Evolutionary conservation across 2,329 filamentous ascomycete species (phyloP).

Genomic region (Colletotrichum gigasporum): DNA sequence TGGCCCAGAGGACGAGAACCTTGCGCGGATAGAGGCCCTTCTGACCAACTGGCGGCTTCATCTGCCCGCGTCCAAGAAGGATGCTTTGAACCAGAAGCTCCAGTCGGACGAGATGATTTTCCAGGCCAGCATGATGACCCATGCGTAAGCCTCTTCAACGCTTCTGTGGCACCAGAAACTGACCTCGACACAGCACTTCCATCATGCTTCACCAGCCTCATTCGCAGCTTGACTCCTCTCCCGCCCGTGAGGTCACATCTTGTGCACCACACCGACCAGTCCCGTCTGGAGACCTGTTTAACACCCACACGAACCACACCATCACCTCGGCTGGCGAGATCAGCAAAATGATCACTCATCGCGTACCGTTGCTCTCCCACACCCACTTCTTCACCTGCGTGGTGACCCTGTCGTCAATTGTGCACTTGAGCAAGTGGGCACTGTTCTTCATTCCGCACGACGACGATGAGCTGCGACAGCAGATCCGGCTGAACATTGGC

Average conservation of each 20-base stretch:
- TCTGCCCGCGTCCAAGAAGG: conserved; percentile 76
- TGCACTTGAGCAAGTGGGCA: conserved; percentile 83
- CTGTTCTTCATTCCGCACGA: conserved; percentile 68
- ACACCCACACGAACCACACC: conserved; percentile 80
- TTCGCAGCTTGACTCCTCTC: conserved; percentile 75
- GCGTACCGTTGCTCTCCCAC: conserved; percentile 76
- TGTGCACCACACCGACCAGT: conserved; percentile 70
- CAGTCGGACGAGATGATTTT: conserved; percentile 90
- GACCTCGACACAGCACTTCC: conserved; percentile 55
- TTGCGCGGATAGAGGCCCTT: conserved; percentile 60
- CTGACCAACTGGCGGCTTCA: conserved; percentile 82
- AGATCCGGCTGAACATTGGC: conserved; percentile 81
- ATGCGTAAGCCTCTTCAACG: conserved; percentile 53
- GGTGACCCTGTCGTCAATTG: conserved; percentile 80
- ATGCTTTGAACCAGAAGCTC: conserved; percentile 75
- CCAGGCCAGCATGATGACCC: conserved; percentile 84
- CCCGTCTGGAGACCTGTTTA: conserved; percentile 61
- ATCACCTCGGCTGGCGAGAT: conserved; percentile 82
- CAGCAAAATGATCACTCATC: conserved; percentile 77
- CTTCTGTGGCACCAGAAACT: neutral
- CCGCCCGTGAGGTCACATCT: conserved; percentile 67
- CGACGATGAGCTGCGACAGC: conserved; percentile 76
- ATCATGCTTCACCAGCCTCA: conserved; percentile 84
- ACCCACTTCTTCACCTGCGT: conserved; percentile 88
- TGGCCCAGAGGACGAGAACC: conserved; percentile 62